Evolutionary conservation across 768 basidiomycete genomes (phyloP), one percentile per base, ranked within the genome.

Genomic region (Phaeotremella fagi): DNA sequence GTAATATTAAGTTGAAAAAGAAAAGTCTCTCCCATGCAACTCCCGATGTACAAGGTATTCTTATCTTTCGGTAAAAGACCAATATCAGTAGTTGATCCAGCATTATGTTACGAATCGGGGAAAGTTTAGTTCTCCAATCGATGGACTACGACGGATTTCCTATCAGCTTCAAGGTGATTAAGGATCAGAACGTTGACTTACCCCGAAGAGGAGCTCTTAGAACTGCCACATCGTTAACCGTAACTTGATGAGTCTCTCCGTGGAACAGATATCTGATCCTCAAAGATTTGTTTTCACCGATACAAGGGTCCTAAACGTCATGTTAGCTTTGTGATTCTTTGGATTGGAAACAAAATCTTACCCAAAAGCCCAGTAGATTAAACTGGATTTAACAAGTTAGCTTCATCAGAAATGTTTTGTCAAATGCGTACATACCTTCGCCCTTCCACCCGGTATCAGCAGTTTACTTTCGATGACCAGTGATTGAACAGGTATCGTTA

Each of bases 281-380:
- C 47, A 91, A 76, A 4, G 77, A 77, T 77, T 92, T 91, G 44
- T 80, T 75, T 50, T 80, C 78, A n/a, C 82, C 82, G 14, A 87
- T 84, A 16, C 84, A 83, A 51, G 87, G 86, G 76, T 94, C 90
- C 72, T 73, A 50, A 1, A 33, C 31, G 16, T 16, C 7, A 16
- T 33, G 31, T 33, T 33, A 33, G 31, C 31, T 7, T 33, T 33
- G 24, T 9, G 6, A 50, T 11, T 14, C 29, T 11, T 9, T n/a
- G 23, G 22, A 18, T n/a, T 1, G 36, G 29, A 2, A 16, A 4
- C 2, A 24, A 28, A 25, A 18, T 55, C 60, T 42, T 37, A 73
- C 72, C 68, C 82, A 84, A 77, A 95, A 90, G n/a, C 90, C 90
- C 66, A 88, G 84, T 35, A 94, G 78, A 24, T 82, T 81, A 54